Base-by-base conservation (phyloP, 495 filamentous ascomycete genomes). In the Penicillium canescens region DNA sequence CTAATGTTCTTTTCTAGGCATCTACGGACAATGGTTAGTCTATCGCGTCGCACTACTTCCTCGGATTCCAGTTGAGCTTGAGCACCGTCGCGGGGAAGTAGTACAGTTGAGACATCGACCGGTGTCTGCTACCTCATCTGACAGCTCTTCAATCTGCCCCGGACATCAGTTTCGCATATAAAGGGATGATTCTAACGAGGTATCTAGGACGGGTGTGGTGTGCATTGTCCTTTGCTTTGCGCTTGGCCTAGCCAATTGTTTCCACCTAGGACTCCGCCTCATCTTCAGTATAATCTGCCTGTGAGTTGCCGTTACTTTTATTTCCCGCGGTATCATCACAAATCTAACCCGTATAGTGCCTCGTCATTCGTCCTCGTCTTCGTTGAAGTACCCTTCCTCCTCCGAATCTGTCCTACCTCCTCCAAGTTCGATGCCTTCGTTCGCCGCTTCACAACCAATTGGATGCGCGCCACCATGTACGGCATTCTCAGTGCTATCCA, bases 21-120 rank as follows among this genome's bases (percentile, higher is more conserved):
- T 98, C 77, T 98, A 98, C 68, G 94, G 89, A 69, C 94, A 98
- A 95, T 98, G 94, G 94, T 98, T 72, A 83, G 88, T 82, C 35
- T 7, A 33, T 39, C 33, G 23, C 9, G 20, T 33, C 38, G n/a
- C 58, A 18, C 44, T 16, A 7, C 24, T 44, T 51, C 40, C 42
- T 18, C 52, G 10, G 28, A 50, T 14, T 35, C 9, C 37, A 0
- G 40, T 38, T n/a, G 34, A 49, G 13, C 28, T 31, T 21, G 42
- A 40, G 50, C 24, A 31, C 6, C 2, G 23, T 37, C 42, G 38
- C 35, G 13, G 42, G 26, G 31, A 39, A 49, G n/a, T 9, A 21
- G 6, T 31, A 21, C 20, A 21, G 46, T 47, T 46, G 40, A 33
- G 33, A 16, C 42, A 14, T 42, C 6, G 40, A 39, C 24, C 23